Conservation (phyloP, 305 asterid genomes). For the Petunia hybrid region DNA sequence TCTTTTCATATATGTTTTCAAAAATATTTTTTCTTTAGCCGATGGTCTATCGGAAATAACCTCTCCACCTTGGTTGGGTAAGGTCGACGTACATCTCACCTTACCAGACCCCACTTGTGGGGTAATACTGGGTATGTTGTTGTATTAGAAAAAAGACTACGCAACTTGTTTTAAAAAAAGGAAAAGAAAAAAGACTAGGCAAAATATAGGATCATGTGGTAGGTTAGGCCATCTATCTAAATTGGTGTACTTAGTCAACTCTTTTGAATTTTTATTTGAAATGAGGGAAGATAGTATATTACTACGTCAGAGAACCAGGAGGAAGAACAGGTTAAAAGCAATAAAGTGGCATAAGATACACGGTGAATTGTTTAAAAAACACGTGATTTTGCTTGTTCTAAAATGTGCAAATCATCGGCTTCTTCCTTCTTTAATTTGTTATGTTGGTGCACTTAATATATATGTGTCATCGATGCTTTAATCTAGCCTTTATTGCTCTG, state of each 20-base stretch:
- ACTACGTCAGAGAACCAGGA: background rate
- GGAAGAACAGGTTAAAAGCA: background rate
- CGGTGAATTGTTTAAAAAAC: background rate
- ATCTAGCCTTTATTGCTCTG: background rate
- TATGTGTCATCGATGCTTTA: background rate
- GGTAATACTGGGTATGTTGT: too few relatives aligned
- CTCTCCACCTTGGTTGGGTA: too few relatives aligned
- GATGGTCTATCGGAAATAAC: too few relatives aligned
- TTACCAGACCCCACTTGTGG: too few relatives aligned
- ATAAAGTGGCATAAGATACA: background rate
- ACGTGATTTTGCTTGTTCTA: constrained; percentile 2
- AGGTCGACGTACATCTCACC: too few relatives aligned
- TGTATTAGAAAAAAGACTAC: too few relatives aligned
- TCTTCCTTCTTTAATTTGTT: constrained; percentile 9
- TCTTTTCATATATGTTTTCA: too few relatives aligned
- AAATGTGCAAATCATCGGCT: background rate
- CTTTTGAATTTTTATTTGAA: background rate
- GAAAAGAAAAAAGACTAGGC: background rate
- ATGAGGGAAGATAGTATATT: background rate
- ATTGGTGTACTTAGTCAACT: background rate
- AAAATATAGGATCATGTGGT: background rate
- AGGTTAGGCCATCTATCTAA: background rate
- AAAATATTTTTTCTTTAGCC: too few relatives aligned
- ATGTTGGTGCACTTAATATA: background rate
- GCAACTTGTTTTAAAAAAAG: too few relatives aligned